Evolutionary conservation across 1,139 yeast genomes (phyloP).

Genomic region (Candida sp.): DNA sequence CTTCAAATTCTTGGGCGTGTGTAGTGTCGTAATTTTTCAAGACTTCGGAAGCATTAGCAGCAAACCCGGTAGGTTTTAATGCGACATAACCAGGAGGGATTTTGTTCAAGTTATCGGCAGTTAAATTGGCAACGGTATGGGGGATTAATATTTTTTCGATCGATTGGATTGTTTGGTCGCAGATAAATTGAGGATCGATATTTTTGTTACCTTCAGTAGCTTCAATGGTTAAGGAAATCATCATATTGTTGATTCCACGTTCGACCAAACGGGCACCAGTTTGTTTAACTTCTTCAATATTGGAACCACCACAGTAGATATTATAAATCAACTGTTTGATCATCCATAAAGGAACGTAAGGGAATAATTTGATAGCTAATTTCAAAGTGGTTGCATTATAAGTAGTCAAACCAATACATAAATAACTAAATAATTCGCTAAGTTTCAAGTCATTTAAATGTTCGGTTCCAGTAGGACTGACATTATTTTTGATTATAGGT

Average conservation of each 20-base stretch:
- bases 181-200: conserved; percentile 62
- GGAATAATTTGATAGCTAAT: conserved; percentile 63
- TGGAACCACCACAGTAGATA: conserved; percentile 91
- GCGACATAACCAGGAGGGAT: conserved; percentile 85
- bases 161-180: conserved; percentile 64
- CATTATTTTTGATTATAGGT: background rate
- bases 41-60: conserved; percentile 73
- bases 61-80: conserved; percentile 89
- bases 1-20: conserved; percentile 48
- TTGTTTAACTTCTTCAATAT: conserved; percentile 59
- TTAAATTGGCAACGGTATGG: conserved; percentile 54
- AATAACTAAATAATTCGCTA: conserved; percentile 54
- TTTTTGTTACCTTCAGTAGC: conserved; percentile 77
- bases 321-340: conserved; percentile 75
- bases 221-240: conserved; percentile 90
- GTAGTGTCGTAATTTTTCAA: conserved; percentile 55
- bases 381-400: conserved; percentile 59
- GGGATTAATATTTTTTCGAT: conserved; percentile 71
- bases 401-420: conserved; percentile 67
- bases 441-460: conserved; percentile 32
- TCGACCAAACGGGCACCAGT: conserved; percentile 66
- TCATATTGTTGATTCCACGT: conserved; percentile 88
- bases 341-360: conserved; percentile 68
- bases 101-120: conserved; percentile 44
- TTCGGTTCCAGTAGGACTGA: conserved; percentile 11